phyloP scores from a whole-genome alignment of 208 protist species.

The Vickermania spadyakhi region DNA sequence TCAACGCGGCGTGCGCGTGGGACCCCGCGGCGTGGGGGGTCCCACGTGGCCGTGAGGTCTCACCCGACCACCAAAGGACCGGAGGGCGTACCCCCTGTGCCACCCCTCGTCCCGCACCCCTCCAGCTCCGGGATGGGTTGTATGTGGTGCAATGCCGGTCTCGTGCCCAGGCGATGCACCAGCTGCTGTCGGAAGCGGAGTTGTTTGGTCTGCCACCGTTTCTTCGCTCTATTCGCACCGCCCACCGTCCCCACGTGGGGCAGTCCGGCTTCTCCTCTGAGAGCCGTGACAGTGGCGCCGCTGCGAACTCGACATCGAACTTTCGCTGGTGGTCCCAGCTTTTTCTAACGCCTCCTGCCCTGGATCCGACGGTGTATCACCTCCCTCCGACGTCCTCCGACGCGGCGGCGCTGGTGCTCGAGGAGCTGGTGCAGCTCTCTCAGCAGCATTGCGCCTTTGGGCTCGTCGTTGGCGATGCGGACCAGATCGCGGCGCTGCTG shows the following conservation, averaged over 20 bases:
- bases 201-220: conserved; percentile 83
- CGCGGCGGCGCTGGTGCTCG: not conserved
- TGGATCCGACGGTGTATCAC: conserved; percentile 34
- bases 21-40: not conserved
- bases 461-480: conserved; percentile 61
- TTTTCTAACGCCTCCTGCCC: conserved; percentile 39
- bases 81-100: no score
- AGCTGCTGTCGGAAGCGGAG: conserved; percentile 38
- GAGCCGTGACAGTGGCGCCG: not conserved
- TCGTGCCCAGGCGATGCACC: conserved; percentile 22
- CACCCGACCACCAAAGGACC: no score
- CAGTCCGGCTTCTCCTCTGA: not conserved
- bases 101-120: no score
- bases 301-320: not conserved
- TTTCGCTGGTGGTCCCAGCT: conserved; percentile 11
- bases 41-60: no score
- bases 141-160: conserved; percentile 44
- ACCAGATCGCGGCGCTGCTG: conserved; percentile 49
- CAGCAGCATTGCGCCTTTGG: conserved; percentile 66
- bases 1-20: not conserved
- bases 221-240: conserved; percentile 64
- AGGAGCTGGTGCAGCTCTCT: conserved; percentile 22
- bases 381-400: conserved; percentile 35
- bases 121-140: conserved; percentile 40
- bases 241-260: not conserved